phyloP scores from a whole-genome alignment of 768 basidiomycete genomes.

The Amanita subjunquillea region DNA sequence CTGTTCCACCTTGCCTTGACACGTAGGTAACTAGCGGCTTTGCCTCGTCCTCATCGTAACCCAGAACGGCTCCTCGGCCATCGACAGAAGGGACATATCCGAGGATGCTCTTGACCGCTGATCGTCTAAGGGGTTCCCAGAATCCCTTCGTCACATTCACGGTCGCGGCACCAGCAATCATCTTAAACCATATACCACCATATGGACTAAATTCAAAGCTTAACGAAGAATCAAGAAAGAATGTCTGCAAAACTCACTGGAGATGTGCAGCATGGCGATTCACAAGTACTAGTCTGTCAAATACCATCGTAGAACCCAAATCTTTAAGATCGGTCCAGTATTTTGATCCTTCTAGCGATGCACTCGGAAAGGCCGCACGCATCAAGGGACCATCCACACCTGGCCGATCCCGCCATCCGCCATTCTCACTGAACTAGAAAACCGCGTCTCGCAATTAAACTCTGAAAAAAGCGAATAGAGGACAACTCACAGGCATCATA shows the following conservation, averaged over 20 bases:
- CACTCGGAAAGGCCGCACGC: conserved; percentile 51
- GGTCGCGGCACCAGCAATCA: conserved; percentile 24
- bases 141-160: conserved; percentile 18
- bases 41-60: conserved; percentile 7
- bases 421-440: conserved; percentile 13
- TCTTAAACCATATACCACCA: conserved; percentile 22
- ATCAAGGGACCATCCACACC: conserved; percentile 58
- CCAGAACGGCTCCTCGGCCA: conserved; percentile 8
- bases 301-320: conserved; percentile 39
- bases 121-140: conserved; percentile 25
- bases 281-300: conserved; percentile 50
- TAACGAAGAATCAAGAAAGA: not conserved
- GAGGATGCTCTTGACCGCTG: conserved; percentile 19
- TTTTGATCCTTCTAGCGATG: conserved; percentile 43
- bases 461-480: not conserved
- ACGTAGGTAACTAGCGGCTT: conserved; percentile 42
- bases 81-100: conserved; percentile 19
- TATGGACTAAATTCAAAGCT: conserved; percentile 14
- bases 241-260: conserved; percentile 17
- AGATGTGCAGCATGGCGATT: conserved; percentile 56
- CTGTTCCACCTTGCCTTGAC: conserved; percentile 37
- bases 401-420: conserved; percentile 49
- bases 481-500: conserved; percentile 18
- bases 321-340: conserved; percentile 58
- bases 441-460: not conserved